phyloP scores from a whole-genome alignment of 148 eudicot species.

The Cornus controversa region DNA sequence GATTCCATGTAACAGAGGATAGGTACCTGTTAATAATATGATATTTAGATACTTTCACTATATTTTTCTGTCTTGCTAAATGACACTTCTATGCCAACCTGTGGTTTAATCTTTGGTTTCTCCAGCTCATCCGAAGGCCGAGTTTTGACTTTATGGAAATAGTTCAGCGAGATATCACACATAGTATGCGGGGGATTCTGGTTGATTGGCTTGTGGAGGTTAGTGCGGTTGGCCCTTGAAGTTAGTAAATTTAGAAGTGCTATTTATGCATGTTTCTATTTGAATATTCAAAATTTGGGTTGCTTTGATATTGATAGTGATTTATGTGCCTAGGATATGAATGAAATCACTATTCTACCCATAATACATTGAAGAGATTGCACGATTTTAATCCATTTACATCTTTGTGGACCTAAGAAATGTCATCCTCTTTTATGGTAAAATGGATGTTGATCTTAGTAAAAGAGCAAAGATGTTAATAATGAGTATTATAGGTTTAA shows the following conservation, averaged over 20 bases:
- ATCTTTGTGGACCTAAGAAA: background rate
- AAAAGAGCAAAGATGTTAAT: background rate
- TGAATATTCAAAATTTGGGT: background rate
- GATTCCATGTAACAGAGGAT: background rate
- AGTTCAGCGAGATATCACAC: conserved; percentile 66
- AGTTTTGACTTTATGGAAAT: conserved; percentile 54
- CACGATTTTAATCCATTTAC: background rate
- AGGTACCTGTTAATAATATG: background rate
- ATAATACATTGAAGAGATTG: too few species aligned
- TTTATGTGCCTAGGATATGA: background rate
- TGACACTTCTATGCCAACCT: background rate
- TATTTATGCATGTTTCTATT: conserved; percentile 1
- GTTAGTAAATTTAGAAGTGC: background rate
- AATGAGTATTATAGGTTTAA: background rate
- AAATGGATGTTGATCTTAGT: background rate
- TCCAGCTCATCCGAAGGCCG: conserved; percentile 63
- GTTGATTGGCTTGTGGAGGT: conserved; percentile 98
- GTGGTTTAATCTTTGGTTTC: conserved; percentile 10
- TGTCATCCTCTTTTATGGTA: background rate
- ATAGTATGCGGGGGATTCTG: conserved; percentile 77
- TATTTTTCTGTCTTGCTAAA: conserved; percentile 10
- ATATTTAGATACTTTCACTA: background rate
- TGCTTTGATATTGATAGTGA: background rate
- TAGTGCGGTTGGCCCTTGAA: conserved; percentile 12
- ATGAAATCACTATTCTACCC: background rate